Conservation (phyloP, 768 basidiomycete genomes). For the Pisolithus tinctorius region DNA sequence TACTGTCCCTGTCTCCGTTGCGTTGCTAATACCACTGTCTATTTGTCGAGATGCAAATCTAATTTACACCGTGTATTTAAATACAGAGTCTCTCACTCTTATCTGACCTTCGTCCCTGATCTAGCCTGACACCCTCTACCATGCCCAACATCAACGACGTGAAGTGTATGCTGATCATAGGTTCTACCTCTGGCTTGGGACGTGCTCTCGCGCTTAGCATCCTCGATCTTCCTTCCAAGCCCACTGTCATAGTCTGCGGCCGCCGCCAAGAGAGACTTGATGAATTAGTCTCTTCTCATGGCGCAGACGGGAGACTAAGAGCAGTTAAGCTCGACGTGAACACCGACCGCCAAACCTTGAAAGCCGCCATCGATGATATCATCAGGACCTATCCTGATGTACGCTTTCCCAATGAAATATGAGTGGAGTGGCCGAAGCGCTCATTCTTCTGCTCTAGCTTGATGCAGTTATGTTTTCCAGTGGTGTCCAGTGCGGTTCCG, state of each 20-base stretch:
- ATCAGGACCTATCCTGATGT: constrained; percentile 45
- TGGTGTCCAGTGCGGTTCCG: constrained; percentile 44
- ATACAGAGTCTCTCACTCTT: no score
- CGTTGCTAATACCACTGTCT: no score
- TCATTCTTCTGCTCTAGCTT: constrained; percentile 30
- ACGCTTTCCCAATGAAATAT: constrained; percentile 8
- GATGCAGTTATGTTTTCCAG: constrained; percentile 50
- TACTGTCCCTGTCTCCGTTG: no score
- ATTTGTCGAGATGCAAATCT: no score
- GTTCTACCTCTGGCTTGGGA: constrained; percentile 56
- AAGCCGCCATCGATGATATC: constrained; percentile 34
- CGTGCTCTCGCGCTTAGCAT: constrained; percentile 48
- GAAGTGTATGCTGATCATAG: constrained; percentile 47
- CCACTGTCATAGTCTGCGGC: constrained; percentile 45
- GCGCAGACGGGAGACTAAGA: constrained; percentile 29
- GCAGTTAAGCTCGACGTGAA: constrained; percentile 40
- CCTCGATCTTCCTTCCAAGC: constrained; percentile 39
- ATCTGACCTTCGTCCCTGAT: neutral
- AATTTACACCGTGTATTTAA: no score
- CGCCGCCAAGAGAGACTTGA: constrained; percentile 48
- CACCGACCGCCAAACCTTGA: constrained; percentile 31
- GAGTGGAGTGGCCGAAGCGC: neutral
- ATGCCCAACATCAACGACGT: constrained; percentile 36
- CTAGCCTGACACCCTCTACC: neutral
- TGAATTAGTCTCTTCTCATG: constrained; percentile 30